Percentiles rank a stretch among this genome's conserved stretches.
phyloP scores from a whole-genome alignment of 169 alveolate species.

The Plasmodium gaboni region DNA sequence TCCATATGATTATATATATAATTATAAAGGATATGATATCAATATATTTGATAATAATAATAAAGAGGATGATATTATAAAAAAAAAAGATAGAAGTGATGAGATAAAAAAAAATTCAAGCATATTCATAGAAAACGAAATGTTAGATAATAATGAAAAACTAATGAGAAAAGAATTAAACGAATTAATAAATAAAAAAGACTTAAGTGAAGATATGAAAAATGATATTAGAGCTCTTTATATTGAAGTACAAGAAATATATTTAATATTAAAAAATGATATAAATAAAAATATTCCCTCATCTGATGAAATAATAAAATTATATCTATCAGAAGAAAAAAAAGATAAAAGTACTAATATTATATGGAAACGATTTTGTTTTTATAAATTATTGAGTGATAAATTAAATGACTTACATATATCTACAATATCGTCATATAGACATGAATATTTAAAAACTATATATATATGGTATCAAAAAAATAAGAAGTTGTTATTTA shows the following conservation, averaged over 20 bases:
- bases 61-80: not conserved
- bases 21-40: constrained; percentile 47
- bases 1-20: constrained; percentile 34
- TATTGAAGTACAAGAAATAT: constrained; percentile 49
- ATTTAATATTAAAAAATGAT: constrained; percentile 56
- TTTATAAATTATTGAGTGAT: constrained; percentile 46
- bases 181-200: constrained; percentile 26
- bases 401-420: constrained; percentile 51
- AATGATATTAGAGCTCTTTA: constrained; percentile 58
- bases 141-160: constrained; percentile 28
- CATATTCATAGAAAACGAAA: not conserved
- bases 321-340: constrained; percentile 24
- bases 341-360: constrained; percentile 19
- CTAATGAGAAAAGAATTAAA: constrained; percentile 26
- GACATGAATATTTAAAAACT: constrained; percentile 31
- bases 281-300: constrained; percentile 44
- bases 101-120: not conserved
- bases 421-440: constrained; percentile 52
- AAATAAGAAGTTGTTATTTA: constrained; percentile 39
- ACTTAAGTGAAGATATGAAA: constrained; percentile 43
- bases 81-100: not conserved
- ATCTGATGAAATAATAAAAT: constrained; percentile 35
- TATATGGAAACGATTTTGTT: constrained; percentile 36
- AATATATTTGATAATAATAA: constrained; percentile 15
- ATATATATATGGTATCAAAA: constrained; percentile 45